Conservation (phyloP, 257 asterid species). For the Anisodus tanguticus region DNA sequence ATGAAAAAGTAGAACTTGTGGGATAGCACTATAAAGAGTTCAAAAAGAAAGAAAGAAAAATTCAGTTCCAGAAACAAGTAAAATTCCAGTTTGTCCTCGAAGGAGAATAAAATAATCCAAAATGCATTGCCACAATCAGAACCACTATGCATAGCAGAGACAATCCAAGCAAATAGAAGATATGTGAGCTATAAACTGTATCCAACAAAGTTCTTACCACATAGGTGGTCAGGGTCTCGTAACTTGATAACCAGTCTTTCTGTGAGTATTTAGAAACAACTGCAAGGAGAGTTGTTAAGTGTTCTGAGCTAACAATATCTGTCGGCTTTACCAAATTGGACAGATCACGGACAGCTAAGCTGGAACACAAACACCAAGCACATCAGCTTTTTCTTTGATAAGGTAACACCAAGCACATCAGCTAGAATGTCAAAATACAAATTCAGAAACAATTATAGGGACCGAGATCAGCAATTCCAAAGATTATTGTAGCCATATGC, state of each 20-base stretch:
- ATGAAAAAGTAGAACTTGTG: slow-evolving; percentile 39
- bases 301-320: slow-evolving; percentile 73
- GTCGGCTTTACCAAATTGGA: slow-evolving; percentile 82
- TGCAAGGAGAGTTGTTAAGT: slow-evolving; percentile 79
- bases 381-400: not conserved
- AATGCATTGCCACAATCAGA: not conserved
- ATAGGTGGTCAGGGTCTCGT: slow-evolving; percentile 78
- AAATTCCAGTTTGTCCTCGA: slow-evolving; percentile 1
- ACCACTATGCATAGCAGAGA: not conserved
- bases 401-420: slow-evolving; percentile 18
- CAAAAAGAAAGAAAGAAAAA: slow-evolving; percentile 11
- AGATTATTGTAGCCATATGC: not conserved
- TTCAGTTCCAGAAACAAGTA: slow-evolving; percentile 10
- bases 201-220: slow-evolving; percentile 58
- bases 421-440: not conserved
- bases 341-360: slow-evolving; percentile 93
- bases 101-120: not conserved
- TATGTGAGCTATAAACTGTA: not conserved
- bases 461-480: not conserved
- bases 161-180: slow-evolving; percentile 22
- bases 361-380: slow-evolving; percentile 41
- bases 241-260: slow-evolving; percentile 91
- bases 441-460: not conserved
- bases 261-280: slow-evolving; percentile 82
- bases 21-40: slow-evolving; percentile 16